A percentile compares a stretch with the other conserved stretches of the same genome.
Conservation (phyloP, 805 yeast species). For the Citeromyces matritensis region DNA sequence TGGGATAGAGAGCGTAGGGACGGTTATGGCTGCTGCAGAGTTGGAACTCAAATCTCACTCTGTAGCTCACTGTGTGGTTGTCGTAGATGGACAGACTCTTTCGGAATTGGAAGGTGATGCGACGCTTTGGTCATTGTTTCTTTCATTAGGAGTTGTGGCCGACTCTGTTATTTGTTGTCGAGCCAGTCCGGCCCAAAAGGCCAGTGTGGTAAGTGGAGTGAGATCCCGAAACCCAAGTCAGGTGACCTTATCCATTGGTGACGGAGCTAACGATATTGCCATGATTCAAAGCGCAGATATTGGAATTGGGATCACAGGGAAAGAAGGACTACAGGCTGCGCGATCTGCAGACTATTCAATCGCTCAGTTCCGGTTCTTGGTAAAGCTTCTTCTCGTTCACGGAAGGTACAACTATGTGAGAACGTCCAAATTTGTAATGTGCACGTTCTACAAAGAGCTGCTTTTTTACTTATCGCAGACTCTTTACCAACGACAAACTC, state of each 20-base stretch:
- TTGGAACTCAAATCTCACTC: conserved; percentile 56
- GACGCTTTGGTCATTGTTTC: conserved; percentile 56
- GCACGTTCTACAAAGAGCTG: conserved; percentile 91
- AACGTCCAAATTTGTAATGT: conserved; percentile 79
- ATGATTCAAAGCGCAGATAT: conserved; percentile 98
- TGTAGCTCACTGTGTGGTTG: conserved; percentile 90
- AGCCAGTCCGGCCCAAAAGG: conserved; percentile 95
- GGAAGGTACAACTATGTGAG: conserved; percentile 93
- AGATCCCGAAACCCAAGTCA: conserved; percentile 49
- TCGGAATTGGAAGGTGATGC: conserved; percentile 58
- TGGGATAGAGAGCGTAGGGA: conserved; percentile 37
- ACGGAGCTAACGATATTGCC: conserved; percentile 98
- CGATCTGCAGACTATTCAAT: conserved; percentile 88
- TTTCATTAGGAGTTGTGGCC: conserved; percentile 74
- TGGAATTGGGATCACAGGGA: conserved; percentile 95
- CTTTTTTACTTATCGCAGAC: conserved; percentile 82
- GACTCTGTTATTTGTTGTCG: conserved; percentile 93
- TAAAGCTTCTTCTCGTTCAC: conserved; percentile 78
- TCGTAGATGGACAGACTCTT: conserved; percentile 87
- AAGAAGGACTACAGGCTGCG: conserved; percentile 95
- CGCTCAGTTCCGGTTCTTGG: conserved; percentile 80
- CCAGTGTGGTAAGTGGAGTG: conserved; percentile 73
- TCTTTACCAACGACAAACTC: conserved; percentile 69
- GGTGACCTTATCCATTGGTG: conserved; percentile 93
- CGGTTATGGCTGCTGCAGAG: conserved; percentile 60